Percentiles rank a stretch among this genome's conserved stretches.
phyloP scores from a whole-genome alignment of 2,329 filamentous ascomycete species.

The Verticillium alfalfae region DNA sequence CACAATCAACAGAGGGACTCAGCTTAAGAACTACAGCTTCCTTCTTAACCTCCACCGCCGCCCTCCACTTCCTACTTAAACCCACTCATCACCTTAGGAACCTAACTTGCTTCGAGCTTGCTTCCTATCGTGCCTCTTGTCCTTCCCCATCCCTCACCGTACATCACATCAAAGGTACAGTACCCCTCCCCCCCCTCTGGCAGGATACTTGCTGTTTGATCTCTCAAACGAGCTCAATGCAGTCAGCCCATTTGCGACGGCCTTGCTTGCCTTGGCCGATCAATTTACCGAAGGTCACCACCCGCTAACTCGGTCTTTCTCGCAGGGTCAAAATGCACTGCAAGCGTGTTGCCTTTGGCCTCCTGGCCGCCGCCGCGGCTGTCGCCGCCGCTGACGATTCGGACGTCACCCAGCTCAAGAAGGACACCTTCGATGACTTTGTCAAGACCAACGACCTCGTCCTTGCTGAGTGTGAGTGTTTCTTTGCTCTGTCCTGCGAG shows the following conservation, averaged over 20 bases:
- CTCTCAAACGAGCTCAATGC: not conserved
- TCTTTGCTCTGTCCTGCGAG: not conserved
- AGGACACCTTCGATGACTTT: constrained; percentile 82
- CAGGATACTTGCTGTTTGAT: not conserved
- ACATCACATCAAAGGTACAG: not conserved
- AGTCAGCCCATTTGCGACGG: not conserved
- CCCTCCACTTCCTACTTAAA: not conserved
- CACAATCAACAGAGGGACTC: not conserved
- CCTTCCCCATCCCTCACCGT: not conserved
- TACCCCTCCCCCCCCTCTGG: not conserved
- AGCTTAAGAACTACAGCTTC: not conserved
- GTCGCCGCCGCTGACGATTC: constrained; percentile 61
- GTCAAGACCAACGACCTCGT: constrained; percentile 82
- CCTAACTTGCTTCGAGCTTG: not conserved
- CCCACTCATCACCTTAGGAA: not conserved
- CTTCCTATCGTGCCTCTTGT: not conserved
- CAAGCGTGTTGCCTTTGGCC: constrained; percentile 46
- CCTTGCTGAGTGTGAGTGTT: constrained; percentile 79
- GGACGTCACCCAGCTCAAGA: constrained; percentile 80
- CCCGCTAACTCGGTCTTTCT: not conserved
- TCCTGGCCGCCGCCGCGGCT: constrained; percentile 49
- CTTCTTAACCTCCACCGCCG: not conserved
- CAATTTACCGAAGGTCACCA: not conserved
- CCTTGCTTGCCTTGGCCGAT: not conserved
- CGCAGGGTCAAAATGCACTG: constrained; percentile 37